Evolutionary conservation across 352 stramenopile species (phyloP), one percentile per base, ranked within the genome.

Genomic region (Hyaloperonospora arabidopsidis): DNA sequence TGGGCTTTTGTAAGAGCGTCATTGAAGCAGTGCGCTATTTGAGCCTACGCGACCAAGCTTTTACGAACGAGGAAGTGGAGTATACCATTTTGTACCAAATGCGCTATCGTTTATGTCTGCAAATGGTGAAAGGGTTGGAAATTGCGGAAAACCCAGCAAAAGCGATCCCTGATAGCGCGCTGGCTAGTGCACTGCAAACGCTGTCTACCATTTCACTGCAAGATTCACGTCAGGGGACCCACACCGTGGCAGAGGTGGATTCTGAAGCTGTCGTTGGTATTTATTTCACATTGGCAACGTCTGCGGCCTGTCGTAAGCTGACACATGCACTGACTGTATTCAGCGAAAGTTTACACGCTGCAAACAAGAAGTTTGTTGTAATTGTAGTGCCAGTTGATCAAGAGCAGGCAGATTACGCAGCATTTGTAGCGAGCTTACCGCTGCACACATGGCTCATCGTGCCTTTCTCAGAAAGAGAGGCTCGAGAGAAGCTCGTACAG

Each of bases 1-100:
- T 90, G 14, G 82, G 83, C 1, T 92, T 85, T 39, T 93, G 76
- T 57, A 94, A 93, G 61, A 93, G 79, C 43, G 66, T 88, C 7
- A 52, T 93, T 17, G 86, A 93, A 53, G 79, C 79, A 10, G 49
- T 93, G 22, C 77, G 82, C 5, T 90, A 82, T 48, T 35, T 89
- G 34, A 89, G 82, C 50, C 52, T 87, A 10, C 66, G 63, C 18
- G 84, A 76, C 35, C 56, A 61, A 15, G 70, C 70, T 2, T 86
- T 95, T 35, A 72, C 76, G 7, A 50, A 69, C 15, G 46, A 63
- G 4, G 74, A 89, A 44, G 65, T 93, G 39, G 85, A 93, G 50
- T 92, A 74, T 50, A 47, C 61, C 12, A 64, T 92, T 49, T 49
- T 90, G 13, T 92, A 78, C 47, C 72, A 79, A 53, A 51, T 92